Percentiles rank a stretch among this genome's conserved stretches.
phyloP scores from a whole-genome alignment of 2,329 filamentous ascomycete genomes.

The Teratosphaeria epicoccoides region DNA sequence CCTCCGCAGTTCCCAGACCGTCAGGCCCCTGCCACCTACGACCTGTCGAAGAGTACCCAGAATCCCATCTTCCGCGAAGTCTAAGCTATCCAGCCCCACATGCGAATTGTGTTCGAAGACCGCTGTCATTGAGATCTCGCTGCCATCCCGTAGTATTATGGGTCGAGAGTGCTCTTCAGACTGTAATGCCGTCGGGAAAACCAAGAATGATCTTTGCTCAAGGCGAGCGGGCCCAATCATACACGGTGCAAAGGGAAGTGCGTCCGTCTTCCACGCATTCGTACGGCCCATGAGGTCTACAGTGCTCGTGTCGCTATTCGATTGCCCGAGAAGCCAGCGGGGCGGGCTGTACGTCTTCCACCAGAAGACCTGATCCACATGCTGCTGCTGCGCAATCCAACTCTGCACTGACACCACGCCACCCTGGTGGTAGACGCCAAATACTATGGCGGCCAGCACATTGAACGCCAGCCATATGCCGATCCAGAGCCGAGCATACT shows the following conservation, averaged over 20 bases:
- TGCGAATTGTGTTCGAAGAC: conserved; percentile 58
- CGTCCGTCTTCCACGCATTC: conserved; percentile 39
- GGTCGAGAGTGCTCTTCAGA: background rate
- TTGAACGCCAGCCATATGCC: conserved; percentile 40
- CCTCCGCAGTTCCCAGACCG: conserved; percentile 25
- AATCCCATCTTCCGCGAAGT: conserved; percentile 66
- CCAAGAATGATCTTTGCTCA: background rate
- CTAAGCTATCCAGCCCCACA: conserved; percentile 68
- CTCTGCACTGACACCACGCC: conserved; percentile 67
- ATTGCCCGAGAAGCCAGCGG: conserved; percentile 67
- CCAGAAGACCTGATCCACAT: conserved; percentile 62
- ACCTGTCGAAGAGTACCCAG: conserved; percentile 61
- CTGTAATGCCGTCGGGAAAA: background rate
- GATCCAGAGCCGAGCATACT: conserved; percentile 41
- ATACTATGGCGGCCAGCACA: conserved; percentile 51
- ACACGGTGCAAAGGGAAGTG: conserved; percentile 55
- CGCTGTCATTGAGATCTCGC: background rate
- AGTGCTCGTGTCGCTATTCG: conserved; percentile 60
- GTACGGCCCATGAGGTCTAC: conserved; percentile 62
- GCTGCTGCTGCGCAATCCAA: conserved; percentile 57
- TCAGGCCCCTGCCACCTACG: conserved; percentile 34
- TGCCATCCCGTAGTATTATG: background rate
- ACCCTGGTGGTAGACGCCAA: conserved; percentile 75
- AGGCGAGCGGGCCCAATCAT: conserved; percentile 51
- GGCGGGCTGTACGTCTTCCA: conserved; percentile 82